phyloP scores from a whole-genome alignment of 2,329 filamentous ascomycete species.

The Fusarium denticulatum region DNA sequence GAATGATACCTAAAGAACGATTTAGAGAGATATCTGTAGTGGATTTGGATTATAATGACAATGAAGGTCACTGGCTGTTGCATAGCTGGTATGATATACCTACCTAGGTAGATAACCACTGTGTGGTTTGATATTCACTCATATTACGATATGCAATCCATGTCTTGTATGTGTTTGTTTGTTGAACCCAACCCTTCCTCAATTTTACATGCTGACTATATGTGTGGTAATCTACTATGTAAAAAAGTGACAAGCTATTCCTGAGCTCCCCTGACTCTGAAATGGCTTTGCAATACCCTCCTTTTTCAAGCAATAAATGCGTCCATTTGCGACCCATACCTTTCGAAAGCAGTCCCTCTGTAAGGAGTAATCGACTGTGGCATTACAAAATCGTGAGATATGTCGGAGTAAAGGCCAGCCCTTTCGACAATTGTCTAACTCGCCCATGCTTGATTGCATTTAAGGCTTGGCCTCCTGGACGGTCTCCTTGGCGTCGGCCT shows the following conservation, averaged over 20 bases:
- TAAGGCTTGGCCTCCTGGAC: slow-evolving; percentile 42
- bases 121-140: not conserved
- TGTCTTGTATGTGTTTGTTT: slow-evolving; percentile 20
- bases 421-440: not conserved
- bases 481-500: slow-evolving; percentile 53
- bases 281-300: not conserved
- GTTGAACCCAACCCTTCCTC: slow-evolving; percentile 11
- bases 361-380: not conserved
- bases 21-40: slow-evolving; percentile 20
- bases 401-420: not conserved
- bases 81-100: not conserved
- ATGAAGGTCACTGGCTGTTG: not conserved
- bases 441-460: not conserved
- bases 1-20: slow-evolving; percentile 33
- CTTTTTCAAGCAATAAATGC: slow-evolving; percentile 10
- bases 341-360: not conserved
- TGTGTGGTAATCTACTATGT: slow-evolving; percentile 4
- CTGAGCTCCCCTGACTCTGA: not conserved
- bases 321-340: not conserved
- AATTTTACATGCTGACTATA: not conserved
- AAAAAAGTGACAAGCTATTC: slow-evolving; percentile 15
- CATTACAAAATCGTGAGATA: slow-evolving; percentile 12
- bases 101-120: not conserved
- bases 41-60: slow-evolving; percentile 7
- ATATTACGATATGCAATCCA: not conserved